Base-by-base conservation (phyloP, 208 protist genomes). In the Plasmodiophora brassicae region DNA sequence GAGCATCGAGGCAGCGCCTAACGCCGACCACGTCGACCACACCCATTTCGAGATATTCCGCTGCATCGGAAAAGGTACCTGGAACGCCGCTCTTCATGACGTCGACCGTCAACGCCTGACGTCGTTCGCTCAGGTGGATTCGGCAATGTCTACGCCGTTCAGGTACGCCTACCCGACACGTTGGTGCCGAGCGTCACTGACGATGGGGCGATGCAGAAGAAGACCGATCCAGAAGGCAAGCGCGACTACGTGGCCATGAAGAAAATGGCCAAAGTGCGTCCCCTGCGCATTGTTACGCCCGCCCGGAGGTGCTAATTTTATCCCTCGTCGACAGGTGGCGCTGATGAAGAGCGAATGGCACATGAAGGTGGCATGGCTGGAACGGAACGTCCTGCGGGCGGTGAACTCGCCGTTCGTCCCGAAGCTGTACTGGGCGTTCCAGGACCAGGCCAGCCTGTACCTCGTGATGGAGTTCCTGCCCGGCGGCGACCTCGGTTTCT, bases 51-150 rank as follows among this genome's bases (percentile, higher is more conserved):
- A 78, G 65, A 38, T 78, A 14, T 14, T 78, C 5, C 14, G 65
- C 5, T n/a, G 32, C n/a, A 32, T 78, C n/a, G 65, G 65, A n/a
- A 78, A 78, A 78, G 65, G 65, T 32, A 78, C 10, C 32, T 57
- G 14, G 20, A 25, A 57, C 50, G 14, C 50, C 50, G 25, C 25
- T 25, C 50, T 25, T 14, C 50, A 14, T 28, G 14, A 28, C 32
- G n/a, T n/a, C n/a, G n/a, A 78, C 65, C 32, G 65, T 5, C 20
- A 78, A 44, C n/a, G 32, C 5, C 10, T 38, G 10, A 32, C n/a
- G n/a, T n/a, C 65, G n/a, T 78, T 78, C n/a, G n/a, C n/a, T n/a
- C n/a, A 78, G 65, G 65, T 78, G 65, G 65, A 78, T 78, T 78
- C 41, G 65, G 65, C 20, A 78, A 14, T 5, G 65, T 78, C 41